phyloP scores from a whole-genome alignment of 768 basidiomycete species.

The Gyrodon lividus region DNA sequence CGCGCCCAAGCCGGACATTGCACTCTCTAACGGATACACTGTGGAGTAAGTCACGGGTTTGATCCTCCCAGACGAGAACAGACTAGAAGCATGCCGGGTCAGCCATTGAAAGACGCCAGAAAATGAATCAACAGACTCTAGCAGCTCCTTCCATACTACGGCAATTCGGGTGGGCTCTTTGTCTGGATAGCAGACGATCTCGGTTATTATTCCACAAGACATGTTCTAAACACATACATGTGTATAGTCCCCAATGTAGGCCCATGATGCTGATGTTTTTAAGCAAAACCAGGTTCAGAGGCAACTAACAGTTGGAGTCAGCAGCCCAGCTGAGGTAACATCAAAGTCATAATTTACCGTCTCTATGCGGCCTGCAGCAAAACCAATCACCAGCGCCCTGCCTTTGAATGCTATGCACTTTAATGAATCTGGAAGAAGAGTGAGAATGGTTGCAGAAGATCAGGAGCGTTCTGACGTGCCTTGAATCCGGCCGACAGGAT shows the following conservation, averaged over 20 bases:
- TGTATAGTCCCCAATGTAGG: slow-evolving; percentile 84
- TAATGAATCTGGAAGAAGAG: slow-evolving; percentile 55
- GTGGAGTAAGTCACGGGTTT: slow-evolving; percentile 71
- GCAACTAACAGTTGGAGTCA: slow-evolving; percentile 50
- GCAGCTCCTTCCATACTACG: slow-evolving; percentile 69
- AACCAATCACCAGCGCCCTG: slow-evolving; percentile 89
- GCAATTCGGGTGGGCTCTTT: slow-evolving; percentile 66
- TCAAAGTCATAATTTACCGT: slow-evolving; percentile 7
- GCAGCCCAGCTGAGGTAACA: neutral
- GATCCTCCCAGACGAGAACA: slow-evolving; percentile 65
- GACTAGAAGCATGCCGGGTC: slow-evolving; percentile 35
- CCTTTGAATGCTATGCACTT: slow-evolving; percentile 97
- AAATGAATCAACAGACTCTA: slow-evolving; percentile 46
- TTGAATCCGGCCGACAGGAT: slow-evolving; percentile 80
- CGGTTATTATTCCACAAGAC: neutral
- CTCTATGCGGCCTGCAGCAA: slow-evolving; percentile 24
- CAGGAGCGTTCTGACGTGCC: slow-evolving; percentile 36
- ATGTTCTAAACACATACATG: slow-evolving; percentile 42
- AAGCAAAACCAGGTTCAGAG: slow-evolving; percentile 77
- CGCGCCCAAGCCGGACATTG: slow-evolving; percentile 68
- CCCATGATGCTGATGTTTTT: slow-evolving; percentile 87
- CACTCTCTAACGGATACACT: slow-evolving; percentile 63
- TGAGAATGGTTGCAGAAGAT: neutral
- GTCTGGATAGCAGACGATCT: slow-evolving; percentile 34
- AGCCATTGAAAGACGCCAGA: neutral